Base-by-base conservation (phyloP, 345 rosid genomes). In the Eucalyptus erythrocorys region DNA sequence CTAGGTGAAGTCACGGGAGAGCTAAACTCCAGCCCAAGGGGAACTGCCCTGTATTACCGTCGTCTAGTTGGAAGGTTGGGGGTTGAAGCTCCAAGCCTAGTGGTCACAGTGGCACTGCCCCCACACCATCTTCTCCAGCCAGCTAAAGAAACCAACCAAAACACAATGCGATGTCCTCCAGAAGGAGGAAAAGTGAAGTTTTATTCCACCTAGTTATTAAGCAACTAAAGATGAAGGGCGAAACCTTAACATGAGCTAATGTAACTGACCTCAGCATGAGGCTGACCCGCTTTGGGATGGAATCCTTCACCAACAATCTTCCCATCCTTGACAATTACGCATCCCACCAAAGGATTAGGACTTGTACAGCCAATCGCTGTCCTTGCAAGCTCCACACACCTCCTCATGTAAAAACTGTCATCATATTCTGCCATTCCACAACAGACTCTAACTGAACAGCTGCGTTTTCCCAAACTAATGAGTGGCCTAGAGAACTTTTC, bases 281-380 rank as follows among this genome's bases (percentile, higher is more conserved):
- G 99, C 87, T 96, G 96, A 22, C 98, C 99, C 85, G 99, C 98
- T 94, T 97, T 98, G 86, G 99, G 99, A 90, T 98, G 99, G 91
- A 95, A 97, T 49, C 99, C 99, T 94, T 97, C 92, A 37, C 99
- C 98, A 80, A 98, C 99, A 90, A 98, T 91, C 87, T 93, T 71
- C 3, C 98, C 98, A 68, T 98, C 97, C 91, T 95, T 95, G 51
- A 98, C 98, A 85, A 98, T 95, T 37, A 98, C 96, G 89, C 99
- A 97, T 30, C 99, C 99, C 57, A 95, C 99, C 98, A 98, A 90
- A 21, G 99, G 99, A 90, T 98, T 95, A 89, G 99, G 99, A 91
- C 99, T 98, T 8, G 99, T 97, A 85, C 90, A 89, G 37, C 99
- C 99, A 91, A 91, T 91, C 76, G 94, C 98, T 91, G 86, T 96